Percentiles rank a stretch among this genome's conserved stretches.
phyloP scores from a whole-genome alignment of 2,329 filamentous ascomycete species.

The Fusarium papillatum region DNA sequence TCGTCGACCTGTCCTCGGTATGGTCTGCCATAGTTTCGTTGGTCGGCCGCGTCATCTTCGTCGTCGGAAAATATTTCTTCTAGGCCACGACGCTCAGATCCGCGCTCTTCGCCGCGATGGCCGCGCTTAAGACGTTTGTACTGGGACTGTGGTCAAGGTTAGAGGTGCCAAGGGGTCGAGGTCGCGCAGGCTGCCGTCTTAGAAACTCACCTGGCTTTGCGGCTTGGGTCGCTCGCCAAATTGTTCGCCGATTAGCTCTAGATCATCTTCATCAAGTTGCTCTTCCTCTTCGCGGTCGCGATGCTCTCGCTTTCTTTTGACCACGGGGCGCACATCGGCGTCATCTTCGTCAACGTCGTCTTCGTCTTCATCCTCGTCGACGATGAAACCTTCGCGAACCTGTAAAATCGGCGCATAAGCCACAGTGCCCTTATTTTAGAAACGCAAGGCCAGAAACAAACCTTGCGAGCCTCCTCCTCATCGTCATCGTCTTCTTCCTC shows the following conservation, averaged over 20 bases:
- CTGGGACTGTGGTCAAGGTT: constrained; percentile 72
- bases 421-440: not conserved
- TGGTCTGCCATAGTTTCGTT: constrained; percentile 64
- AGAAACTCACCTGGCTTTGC: constrained; percentile 75
- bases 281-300: constrained; percentile 87
- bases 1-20: constrained; percentile 79
- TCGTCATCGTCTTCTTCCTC: constrained; percentile 95
- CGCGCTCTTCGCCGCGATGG: constrained; percentile 78
- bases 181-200: not conserved
- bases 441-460: constrained; percentile 54
- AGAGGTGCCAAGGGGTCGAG: constrained; percentile 1
- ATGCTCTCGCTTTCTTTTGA: constrained; percentile 82
- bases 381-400: constrained; percentile 96
- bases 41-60: constrained; percentile 79
- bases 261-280: constrained; percentile 93
- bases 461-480: constrained; percentile 84
- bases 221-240: constrained; percentile 74
- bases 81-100: constrained; percentile 77
- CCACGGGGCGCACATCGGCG: constrained; percentile 64
- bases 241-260: constrained; percentile 92
- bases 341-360: constrained; percentile 74
- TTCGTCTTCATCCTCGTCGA: constrained; percentile 90
- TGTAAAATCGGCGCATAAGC: constrained; percentile 53
- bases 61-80: constrained; percentile 97
- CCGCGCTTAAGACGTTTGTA: constrained; percentile 98